Conservation (phyloP, 2,329 filamentous ascomycete genomes). For the Fusarium albosuccineum region DNA sequence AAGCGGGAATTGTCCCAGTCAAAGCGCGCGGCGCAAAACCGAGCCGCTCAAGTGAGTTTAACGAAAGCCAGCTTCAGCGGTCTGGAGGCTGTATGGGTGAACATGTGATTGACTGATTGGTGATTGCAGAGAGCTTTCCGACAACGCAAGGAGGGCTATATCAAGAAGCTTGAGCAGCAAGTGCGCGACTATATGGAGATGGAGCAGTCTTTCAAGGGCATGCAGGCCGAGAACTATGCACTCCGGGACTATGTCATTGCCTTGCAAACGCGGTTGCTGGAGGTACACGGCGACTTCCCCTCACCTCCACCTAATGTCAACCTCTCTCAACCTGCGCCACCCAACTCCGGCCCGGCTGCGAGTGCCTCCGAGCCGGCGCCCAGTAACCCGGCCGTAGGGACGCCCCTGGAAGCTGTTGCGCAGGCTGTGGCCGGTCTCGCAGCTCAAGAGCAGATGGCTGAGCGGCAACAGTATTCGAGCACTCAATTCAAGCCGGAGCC, state of each 20-base stretch:
- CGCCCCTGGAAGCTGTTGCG: slow-evolving; percentile 63
- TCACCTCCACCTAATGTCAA: slow-evolving; percentile 85
- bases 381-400: slow-evolving; percentile 48
- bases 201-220: slow-evolving; percentile 81
- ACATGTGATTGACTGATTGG: slow-evolving; percentile 41
- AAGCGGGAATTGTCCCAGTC: slow-evolving; percentile 95
- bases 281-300: slow-evolving; percentile 85
- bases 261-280: slow-evolving; percentile 87
- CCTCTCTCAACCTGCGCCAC: slow-evolving; percentile 58
- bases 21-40: slow-evolving; percentile 95
- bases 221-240: slow-evolving; percentile 90
- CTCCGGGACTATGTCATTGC: slow-evolving; percentile 93
- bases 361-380: slow-evolving; percentile 44
- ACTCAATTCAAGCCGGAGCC: slow-evolving; percentile 54
- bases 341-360: slow-evolving; percentile 42
- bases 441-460: slow-evolving; percentile 57
- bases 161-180: slow-evolving; percentile 96
- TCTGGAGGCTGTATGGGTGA: neutral
- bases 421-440: slow-evolving; percentile 62
- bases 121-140: slow-evolving; percentile 86
- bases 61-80: neutral
- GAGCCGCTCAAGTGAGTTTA: slow-evolving; percentile 88
- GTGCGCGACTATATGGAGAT: slow-evolving; percentile 84
- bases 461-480: slow-evolving; percentile 52
- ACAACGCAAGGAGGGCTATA: slow-evolving; percentile 97